phyloP scores from a whole-genome alignment of 2,329 filamentous ascomycete species.

The Davidsoniella eucalypti region DNA sequence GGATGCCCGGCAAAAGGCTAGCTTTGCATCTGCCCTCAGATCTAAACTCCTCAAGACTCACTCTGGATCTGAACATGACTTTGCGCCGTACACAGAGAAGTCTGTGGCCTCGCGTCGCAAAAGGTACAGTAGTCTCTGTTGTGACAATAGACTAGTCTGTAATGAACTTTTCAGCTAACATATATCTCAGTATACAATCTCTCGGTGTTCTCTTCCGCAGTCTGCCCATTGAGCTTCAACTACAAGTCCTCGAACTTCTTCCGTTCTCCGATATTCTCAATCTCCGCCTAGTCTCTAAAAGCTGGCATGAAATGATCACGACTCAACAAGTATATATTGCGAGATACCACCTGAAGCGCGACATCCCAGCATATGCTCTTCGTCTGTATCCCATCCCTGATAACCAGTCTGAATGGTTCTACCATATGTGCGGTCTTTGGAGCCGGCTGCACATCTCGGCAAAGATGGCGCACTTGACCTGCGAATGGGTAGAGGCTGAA shows the following conservation, averaged over 20 bases:
- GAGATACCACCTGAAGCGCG: conserved; percentile 41
- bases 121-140: conserved; percentile 2
- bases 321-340: conserved; percentile 44
- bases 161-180: conserved; percentile 14
- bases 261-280: conserved; percentile 44
- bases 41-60: conserved; percentile 20
- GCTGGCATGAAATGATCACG: conserved; percentile 42
- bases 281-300: conserved; percentile 39
- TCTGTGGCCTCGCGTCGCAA: not conserved
- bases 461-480: conserved; percentile 45
- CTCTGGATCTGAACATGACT: conserved; percentile 2
- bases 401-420: conserved; percentile 33
- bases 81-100: not conserved
- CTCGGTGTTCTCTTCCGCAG: conserved; percentile 41
- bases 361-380: conserved; percentile 43
- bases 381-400: conserved; percentile 40
- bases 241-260: conserved; percentile 43
- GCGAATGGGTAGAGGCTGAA: conserved; percentile 48
- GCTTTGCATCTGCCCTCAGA: conserved; percentile 25
- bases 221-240: conserved; percentile 45
- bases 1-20: conserved; percentile 25
- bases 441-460: conserved; percentile 47
- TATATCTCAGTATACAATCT: conserved; percentile 22
- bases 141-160: not conserved
- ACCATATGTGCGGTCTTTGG: conserved; percentile 48